Evolutionary conservation across 768 basidiomycete genomes (phyloP).

Genomic region (Suillus paluster): DNA sequence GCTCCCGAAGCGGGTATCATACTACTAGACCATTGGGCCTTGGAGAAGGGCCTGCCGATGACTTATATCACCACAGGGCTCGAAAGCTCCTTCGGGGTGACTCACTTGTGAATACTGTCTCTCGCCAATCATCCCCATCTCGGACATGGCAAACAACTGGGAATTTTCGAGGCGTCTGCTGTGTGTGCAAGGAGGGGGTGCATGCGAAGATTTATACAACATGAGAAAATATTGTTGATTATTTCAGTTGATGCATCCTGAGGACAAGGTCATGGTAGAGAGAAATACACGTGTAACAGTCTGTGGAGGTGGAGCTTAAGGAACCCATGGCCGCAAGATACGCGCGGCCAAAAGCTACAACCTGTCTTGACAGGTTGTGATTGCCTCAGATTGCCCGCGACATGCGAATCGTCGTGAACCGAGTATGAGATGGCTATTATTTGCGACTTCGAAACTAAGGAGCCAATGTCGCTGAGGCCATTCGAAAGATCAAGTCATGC

Average conservation of each 20-base stretch:
- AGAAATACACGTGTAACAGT: background rate
- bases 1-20: constrained; percentile 56
- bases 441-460: constrained; percentile 54
- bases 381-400: background rate
- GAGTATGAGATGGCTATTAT: too few relatives aligned
- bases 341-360: background rate
- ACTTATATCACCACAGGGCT: background rate
- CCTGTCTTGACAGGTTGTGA: background rate
- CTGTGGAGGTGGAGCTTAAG: too few relatives aligned
- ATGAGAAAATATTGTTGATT: background rate
- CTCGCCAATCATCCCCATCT: too few relatives aligned
- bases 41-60: background rate
- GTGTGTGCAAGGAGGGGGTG: background rate
- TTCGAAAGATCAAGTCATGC: constrained; percentile 16
- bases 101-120: too few relatives aligned
- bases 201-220: background rate
- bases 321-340: background rate
- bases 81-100: too few relatives aligned
- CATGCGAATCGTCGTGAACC: background rate
- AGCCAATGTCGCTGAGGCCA: constrained; percentile 7
- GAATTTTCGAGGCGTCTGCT: background rate
- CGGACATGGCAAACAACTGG: background rate
- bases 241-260: background rate
- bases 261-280: background rate
- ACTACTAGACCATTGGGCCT: constrained; percentile 58